These are phyloP conservation scores for Sanchytrium tribonematis DNA, from an alignment of 371 early-diverging fungal species.

Conservation along the genomic window DNA sequence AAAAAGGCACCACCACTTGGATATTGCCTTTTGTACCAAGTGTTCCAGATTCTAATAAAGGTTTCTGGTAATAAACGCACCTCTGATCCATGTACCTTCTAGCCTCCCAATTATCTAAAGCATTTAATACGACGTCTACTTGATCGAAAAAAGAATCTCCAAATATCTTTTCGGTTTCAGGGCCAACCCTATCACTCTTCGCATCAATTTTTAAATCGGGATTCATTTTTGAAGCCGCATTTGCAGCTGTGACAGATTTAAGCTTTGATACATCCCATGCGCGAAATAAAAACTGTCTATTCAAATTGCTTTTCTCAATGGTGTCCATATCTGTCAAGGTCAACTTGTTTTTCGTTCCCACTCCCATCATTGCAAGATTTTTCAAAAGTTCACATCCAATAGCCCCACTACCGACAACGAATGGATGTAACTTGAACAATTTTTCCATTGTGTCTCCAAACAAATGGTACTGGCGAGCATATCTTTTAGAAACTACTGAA, in stretches of 20 bases:
- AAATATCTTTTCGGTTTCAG: slow-evolving; percentile 84
- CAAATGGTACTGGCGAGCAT: slow-evolving; percentile 79
- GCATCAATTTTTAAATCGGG: slow-evolving; percentile 55
- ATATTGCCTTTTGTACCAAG: slow-evolving; percentile 99
- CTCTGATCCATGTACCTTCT: slow-evolving; percentile 93
- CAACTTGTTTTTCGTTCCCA: slow-evolving; percentile 59
- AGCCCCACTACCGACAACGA: slow-evolving; percentile 98
- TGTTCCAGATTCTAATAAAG: slow-evolving; percentile 95
- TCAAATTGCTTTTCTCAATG: slow-evolving; percentile 89
- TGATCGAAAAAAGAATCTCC: slow-evolving; percentile 72
- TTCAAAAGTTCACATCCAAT: slow-evolving; percentile 99
- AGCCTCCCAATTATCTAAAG: slow-evolving; percentile 97
- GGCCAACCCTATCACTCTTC: slow-evolving; percentile 82
- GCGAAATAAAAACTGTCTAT: slow-evolving; percentile 93
- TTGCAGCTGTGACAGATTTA: slow-evolving; percentile 81
- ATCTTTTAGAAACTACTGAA: slow-evolving; percentile 46
- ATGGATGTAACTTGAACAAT: slow-evolving; percentile 58
- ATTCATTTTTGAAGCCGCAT: slow-evolving; percentile 78
- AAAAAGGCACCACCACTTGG: slow-evolving; percentile 70
- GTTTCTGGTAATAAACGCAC: slow-evolving; percentile 81
- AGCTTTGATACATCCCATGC: slow-evolving; percentile 66
- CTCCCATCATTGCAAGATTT: slow-evolving; percentile 97
- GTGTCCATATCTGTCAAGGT: slow-evolving; percentile 98
- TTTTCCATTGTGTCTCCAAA: slow-evolving; percentile 71
- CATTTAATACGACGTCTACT: slow-evolving; percentile 85